Base-by-base conservation (phyloP, 805 yeast species). In the Kuraishia floccosa region DNA sequence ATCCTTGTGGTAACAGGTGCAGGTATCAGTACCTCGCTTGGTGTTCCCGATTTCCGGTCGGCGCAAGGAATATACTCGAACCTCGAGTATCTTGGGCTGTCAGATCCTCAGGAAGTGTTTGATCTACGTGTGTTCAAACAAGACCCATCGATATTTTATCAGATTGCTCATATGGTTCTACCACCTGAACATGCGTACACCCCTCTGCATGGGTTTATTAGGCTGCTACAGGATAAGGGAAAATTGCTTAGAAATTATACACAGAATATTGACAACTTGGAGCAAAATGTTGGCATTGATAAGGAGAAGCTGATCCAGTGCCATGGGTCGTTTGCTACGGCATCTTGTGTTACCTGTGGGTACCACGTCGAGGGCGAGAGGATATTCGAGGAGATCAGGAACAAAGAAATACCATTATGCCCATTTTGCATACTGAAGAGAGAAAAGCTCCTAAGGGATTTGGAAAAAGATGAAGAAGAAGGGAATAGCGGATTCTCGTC, bases 11-110 rank as follows among this genome's bases (percentile, higher is more conserved):
- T 86, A 15, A 83, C 95, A 0, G 96, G 96, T 11, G 96, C 96
- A 0, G 96, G 96, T 16, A 84, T 86, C 33, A 81, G 93, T 22
- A 85, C 96, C 3, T 73, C 85, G 2, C 56, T 85, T 32, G 96
- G 96, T 6, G 86, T 85, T 33, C 96, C 96, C 0, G 96, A 85
- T 55, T 85, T 86, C 56, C 67, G 96, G 48, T 84, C 95, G 0
- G 74, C 83, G n/a, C 65, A 76, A 39, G 96, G 96, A 30, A 68
- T 86, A 33, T 86, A 86, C 52, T 65, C 83, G 2, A 70, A 68
- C 43, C 65, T 87, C 41, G 64, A 66, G 31, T 67, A 69, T 43
- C 52, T 83, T 33, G 87, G 91, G 0, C 55, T 86, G 21, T 70
- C 67, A 30, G 96, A 86, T 43, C 96, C 96, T 0, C 96, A 86